Evolutionary conservation across 805 yeast genomes (phyloP).

Genomic region (Scheffersomyces stipitis): DNA sequence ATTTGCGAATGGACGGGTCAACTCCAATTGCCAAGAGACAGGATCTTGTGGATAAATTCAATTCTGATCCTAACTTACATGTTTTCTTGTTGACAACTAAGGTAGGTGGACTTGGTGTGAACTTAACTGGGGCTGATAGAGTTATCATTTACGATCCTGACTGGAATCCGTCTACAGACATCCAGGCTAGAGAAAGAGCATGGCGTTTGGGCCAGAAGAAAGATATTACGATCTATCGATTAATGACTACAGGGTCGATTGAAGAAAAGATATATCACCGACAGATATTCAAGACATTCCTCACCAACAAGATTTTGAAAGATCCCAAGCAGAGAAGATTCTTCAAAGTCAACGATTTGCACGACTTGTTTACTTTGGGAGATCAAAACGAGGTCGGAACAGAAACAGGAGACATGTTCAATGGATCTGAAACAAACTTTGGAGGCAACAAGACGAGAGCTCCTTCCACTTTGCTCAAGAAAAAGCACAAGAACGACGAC

Average conservation of each 20-base stretch:
- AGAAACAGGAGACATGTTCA: conserved; percentile 65
- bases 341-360: conserved; percentile 88
- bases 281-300: conserved; percentile 91
- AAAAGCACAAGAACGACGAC: conserved; percentile 49
- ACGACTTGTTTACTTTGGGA: conserved; percentile 84
- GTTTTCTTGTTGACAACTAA: conserved; percentile 87
- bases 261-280: conserved; percentile 97
- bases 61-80: conserved; percentile 53
- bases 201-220: conserved; percentile 96
- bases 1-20: conserved; percentile 90
- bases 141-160: conserved; percentile 96
- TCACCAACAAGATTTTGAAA: conserved; percentile 88
- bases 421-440: conserved; percentile 43
- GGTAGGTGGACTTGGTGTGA: conserved; percentile 95
- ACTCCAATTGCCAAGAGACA: conserved; percentile 81
- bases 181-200: conserved; percentile 95
- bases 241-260: conserved; percentile 92
- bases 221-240: conserved; percentile 85
- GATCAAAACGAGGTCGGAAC: conserved; percentile 67
- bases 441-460: conserved; percentile 33
- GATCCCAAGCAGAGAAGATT: conserved; percentile 94
- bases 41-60: conserved; percentile 75
- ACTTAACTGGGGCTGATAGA: conserved; percentile 91
- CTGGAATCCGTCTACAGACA: conserved; percentile 98
- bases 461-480: conserved; percentile 24